phyloP scores from a whole-genome alignment of 2,329 filamentous ascomycete species.

The Penicillium polonicum region DNA sequence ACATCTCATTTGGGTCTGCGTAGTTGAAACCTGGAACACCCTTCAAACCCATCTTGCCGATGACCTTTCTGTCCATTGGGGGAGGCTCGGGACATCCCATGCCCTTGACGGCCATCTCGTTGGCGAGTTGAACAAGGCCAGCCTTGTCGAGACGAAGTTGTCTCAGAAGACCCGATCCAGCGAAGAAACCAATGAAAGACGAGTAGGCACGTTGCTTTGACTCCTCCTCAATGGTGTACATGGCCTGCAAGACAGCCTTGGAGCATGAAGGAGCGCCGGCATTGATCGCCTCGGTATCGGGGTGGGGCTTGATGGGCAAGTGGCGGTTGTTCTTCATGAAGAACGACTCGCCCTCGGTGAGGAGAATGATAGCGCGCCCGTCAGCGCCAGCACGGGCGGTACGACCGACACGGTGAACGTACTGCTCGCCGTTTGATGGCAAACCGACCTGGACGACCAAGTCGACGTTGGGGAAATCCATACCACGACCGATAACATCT shows the following conservation, averaged over 20 bases:
- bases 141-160: constrained; percentile 35
- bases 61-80: constrained; percentile 37
- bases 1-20: constrained; percentile 19
- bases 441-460: constrained; percentile 52
- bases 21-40: constrained; percentile 38
- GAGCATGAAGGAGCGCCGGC: constrained; percentile 35
- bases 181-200: constrained; percentile 39
- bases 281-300: constrained; percentile 40
- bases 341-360: constrained; percentile 54
- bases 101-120: constrained; percentile 37
- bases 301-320: constrained; percentile 53
- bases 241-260: constrained; percentile 28
- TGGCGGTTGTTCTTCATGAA: constrained; percentile 51
- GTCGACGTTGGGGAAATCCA: constrained; percentile 54
- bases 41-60: constrained; percentile 44
- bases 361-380: constrained; percentile 54
- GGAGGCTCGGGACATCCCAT: constrained; percentile 41
- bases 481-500: constrained; percentile 48
- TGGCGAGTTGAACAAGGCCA: constrained; percentile 39
- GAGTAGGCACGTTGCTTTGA: constrained; percentile 39
- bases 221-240: constrained; percentile 32
- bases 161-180: constrained; percentile 33
- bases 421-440: constrained; percentile 52
- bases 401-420: constrained; percentile 56
- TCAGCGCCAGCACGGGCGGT: constrained; percentile 61